Conservation (phyloP, 306 rosid genomes). For the Neltuma alba region DNA sequence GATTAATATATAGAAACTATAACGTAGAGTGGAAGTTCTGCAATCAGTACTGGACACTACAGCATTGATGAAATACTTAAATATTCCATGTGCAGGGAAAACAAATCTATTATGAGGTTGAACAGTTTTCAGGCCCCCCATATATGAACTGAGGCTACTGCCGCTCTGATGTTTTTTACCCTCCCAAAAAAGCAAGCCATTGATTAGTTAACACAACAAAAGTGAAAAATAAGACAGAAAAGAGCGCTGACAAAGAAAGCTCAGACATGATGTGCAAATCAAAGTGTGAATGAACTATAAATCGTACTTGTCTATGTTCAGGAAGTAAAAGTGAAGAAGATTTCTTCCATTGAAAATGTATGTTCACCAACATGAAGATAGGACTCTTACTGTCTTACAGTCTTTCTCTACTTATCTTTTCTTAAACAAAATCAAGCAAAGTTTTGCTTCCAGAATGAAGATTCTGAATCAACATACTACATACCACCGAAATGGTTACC, state of each 20-base stretch:
- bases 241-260: neutral
- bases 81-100: conserved; percentile 26
- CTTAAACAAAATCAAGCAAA: neutral
- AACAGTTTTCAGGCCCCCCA: conserved; percentile 2
- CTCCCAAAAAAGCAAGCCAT: neutral
- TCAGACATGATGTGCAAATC: neutral
- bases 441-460: conserved; percentile 14
- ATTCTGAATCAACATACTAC: neutral
- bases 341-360: neutral
- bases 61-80: conserved; percentile 8
- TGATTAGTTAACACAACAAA: conserved; percentile 2
- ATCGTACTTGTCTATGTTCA: neutral
- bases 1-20: conserved; percentile 20
- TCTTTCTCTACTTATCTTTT: neutral
- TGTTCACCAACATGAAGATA: neutral
- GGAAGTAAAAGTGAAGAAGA: neutral
- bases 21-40: neutral
- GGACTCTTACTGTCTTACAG: neutral
- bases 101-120: conserved; percentile 12
- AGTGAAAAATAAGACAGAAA: neutral
- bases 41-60: conserved; percentile 1
- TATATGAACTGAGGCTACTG: neutral
- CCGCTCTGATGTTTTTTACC: neutral
- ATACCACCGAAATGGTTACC: neutral
- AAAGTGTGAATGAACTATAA: neutral